phyloP scores from a whole-genome alignment of 768 basidiomycete genomes.

The Leccinum incarnatum region DNA sequence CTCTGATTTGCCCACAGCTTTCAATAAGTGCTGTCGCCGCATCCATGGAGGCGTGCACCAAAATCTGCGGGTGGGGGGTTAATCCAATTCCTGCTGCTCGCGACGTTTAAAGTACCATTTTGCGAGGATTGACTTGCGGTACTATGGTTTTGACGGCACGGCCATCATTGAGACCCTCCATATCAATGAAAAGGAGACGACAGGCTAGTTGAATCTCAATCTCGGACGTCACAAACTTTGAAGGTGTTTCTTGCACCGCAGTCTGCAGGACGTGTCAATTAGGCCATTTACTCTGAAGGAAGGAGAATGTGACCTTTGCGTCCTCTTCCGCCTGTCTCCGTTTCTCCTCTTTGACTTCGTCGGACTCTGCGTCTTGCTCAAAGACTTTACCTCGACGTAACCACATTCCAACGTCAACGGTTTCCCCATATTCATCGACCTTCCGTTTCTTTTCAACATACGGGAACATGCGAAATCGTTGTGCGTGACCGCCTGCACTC shows the following conservation, averaged over 20 bases:
- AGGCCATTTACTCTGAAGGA: not conserved
- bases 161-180: constrained; percentile 96
- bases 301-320: constrained; percentile 48
- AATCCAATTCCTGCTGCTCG: not conserved
- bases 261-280: constrained; percentile 43
- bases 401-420: constrained; percentile 95
- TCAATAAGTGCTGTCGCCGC: constrained; percentile 74
- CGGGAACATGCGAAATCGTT: constrained; percentile 95
- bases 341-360: constrained; percentile 73
- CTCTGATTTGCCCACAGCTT: constrained; percentile 77
- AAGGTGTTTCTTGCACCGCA: constrained; percentile 80
- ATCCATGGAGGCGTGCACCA: constrained; percentile 73
- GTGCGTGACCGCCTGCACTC: constrained; percentile 61
- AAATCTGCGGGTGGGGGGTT: constrained; percentile 52
- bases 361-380: constrained; percentile 85
- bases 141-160: constrained; percentile 96
- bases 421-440: constrained; percentile 96
- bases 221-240: constrained; percentile 79
- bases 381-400: constrained; percentile 85
- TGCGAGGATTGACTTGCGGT: constrained; percentile 93
- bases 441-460: constrained; percentile 89
- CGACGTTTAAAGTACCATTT: constrained; percentile 60
- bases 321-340: constrained; percentile 71
- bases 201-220: constrained; percentile 82
- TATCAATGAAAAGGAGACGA: constrained; percentile 85